phyloP scores from a whole-genome alignment of 768 basidiomycete genomes.

The Phlebiopsis flavidoalba region DNA sequence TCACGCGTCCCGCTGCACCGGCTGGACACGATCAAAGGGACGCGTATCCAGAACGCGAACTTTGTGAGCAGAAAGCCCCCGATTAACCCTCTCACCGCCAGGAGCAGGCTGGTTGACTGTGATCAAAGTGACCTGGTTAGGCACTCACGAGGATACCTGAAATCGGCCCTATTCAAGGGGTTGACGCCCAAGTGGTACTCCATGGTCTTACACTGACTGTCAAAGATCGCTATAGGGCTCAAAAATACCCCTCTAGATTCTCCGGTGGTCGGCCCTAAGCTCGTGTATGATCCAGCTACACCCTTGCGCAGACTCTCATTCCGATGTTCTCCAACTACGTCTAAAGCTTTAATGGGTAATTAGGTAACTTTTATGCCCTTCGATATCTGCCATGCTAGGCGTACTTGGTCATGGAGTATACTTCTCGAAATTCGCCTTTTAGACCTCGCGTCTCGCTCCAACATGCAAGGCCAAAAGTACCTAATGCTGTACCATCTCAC shows the following conservation, averaged over 20 bases:
- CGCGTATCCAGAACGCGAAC: constrained; percentile 97
- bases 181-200: constrained; percentile 95
- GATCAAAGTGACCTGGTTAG: constrained; percentile 78
- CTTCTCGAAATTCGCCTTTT: background rate
- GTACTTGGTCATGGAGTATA: background rate
- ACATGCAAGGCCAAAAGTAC: background rate
- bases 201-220: background rate
- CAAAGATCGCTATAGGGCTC: constrained; percentile 7
- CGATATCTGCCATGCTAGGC: background rate
- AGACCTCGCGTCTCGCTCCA: background rate
- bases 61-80: constrained; percentile 90
- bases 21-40: constrained; percentile 94
- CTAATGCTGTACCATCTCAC: constrained; percentile 2
- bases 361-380: background rate
- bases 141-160: constrained; percentile 85
- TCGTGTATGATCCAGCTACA: constrained; percentile 99
- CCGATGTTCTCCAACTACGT: constrained; percentile 87
- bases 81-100: too few relatives aligned
- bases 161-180: constrained; percentile 90
- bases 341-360: constrained; percentile 23
- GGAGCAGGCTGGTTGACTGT: too few relatives aligned
- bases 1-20: constrained; percentile 96
- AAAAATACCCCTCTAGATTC: constrained; percentile 52
- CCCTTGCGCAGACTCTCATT: constrained; percentile 93
- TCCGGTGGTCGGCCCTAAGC: constrained; percentile 96